Percentiles rank a stretch among this genome's conserved stretches.
These are phyloP conservation scores for Magnolia sinica DNA, from an alignment of 164 flowering plant species.

Conservation along the genomic window DNA sequence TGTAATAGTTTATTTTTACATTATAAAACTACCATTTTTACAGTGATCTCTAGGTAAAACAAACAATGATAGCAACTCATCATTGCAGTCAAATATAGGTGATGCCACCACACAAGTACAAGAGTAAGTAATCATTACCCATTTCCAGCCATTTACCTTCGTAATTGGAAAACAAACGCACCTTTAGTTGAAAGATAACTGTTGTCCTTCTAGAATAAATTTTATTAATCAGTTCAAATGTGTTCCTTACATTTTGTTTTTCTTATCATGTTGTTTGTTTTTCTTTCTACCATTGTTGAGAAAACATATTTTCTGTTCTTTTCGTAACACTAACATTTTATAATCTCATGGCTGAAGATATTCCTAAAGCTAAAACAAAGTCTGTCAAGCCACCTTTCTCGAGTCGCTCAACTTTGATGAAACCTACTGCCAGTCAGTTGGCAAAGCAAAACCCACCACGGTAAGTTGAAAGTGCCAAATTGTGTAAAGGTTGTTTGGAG, in stretches of 20 bases:
- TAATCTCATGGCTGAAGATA: constrained; percentile 3
- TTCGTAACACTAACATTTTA: background rate
- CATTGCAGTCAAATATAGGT: no score
- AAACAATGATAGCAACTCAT: no score
- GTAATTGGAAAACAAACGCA: no score
- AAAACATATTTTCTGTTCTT: background rate
- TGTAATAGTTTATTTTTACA: no score
- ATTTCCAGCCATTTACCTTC: no score
- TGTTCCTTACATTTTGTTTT: background rate
- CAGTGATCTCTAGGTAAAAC: no score
- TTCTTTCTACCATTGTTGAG: background rate
- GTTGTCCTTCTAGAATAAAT: background rate
- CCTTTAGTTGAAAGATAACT: background rate
- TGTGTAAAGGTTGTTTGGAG: constrained; percentile 16
- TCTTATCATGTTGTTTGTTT: background rate
- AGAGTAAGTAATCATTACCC: no score
- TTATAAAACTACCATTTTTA: no score
- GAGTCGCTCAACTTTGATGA: constrained; percentile 85
- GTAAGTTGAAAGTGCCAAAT: constrained; percentile 29
- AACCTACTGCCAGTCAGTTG: constrained; percentile 88
- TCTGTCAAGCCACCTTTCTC: constrained; percentile 28
- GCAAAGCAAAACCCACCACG: constrained; percentile 71
- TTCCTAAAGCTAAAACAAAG: constrained; percentile 33
- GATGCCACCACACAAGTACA: no score
- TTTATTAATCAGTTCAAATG: no score